A percentile compares a stretch with the other conserved stretches of the same genome.
Evolutionary conservation across 768 basidiomycete species (phyloP).

Genomic region (Multifurca ochricompacta): DNA sequence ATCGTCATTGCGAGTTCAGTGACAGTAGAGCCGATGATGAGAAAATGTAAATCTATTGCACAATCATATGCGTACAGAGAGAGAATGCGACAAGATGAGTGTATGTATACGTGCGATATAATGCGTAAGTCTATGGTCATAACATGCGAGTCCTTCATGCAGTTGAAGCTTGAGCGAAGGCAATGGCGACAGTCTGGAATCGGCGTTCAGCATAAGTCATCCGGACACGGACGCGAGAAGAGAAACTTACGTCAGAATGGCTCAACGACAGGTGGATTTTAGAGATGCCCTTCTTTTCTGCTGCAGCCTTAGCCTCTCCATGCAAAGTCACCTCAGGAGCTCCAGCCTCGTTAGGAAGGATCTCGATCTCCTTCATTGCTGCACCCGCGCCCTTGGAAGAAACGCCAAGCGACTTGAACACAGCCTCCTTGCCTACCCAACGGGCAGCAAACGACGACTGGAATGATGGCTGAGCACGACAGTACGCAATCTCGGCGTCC

Average conservation of each 20-base stretch:
- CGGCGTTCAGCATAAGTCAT: conserved; percentile 20
- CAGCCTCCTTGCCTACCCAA: conserved; percentile 96
- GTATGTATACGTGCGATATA: conserved; percentile 3
- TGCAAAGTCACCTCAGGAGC: conserved; percentile 70
- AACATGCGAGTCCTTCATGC: conserved; percentile 21
- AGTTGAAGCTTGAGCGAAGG: conserved; percentile 69
- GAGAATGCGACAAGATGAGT: neutral
- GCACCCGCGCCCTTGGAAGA: conserved; percentile 88
- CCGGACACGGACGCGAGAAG: neutral
- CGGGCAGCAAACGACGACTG: conserved; percentile 90
- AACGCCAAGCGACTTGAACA: conserved; percentile 92
- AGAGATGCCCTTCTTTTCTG: conserved; percentile 61
- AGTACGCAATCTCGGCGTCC: conserved; percentile 78
- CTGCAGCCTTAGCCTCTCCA: conserved; percentile 72
- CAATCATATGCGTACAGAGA: neutral
- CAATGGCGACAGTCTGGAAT: conserved; percentile 70
- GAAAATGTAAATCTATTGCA: conserved; percentile 1
- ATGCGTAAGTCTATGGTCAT: neutral
- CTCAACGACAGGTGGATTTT: conserved; percentile 79
- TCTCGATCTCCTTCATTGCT: conserved; percentile 96
- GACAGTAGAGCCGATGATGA: neutral
- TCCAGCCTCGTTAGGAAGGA: conserved; percentile 72
- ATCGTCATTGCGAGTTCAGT: neutral
- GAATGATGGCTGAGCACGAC: conserved; percentile 76
- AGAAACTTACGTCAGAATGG: conserved; percentile 75